A percentile compares a stretch with the other conserved stretches of the same genome.
These are phyloP conservation scores for Geranomyces variabilis DNA, from an alignment of 192 early-diverging fungal species.

Conservation along the genomic window DNA sequence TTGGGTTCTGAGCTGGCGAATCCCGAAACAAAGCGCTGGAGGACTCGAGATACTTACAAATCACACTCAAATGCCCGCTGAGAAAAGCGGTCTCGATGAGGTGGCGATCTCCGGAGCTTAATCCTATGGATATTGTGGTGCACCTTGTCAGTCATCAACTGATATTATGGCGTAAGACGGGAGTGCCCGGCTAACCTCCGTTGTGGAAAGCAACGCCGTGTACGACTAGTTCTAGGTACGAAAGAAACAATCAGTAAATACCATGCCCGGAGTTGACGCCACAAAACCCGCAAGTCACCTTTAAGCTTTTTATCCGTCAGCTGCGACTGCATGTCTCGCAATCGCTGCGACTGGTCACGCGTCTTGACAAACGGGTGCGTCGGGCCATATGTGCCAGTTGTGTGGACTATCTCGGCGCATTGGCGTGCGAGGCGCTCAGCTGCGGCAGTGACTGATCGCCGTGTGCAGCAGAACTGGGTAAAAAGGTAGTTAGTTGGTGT, in stretches of 20 bases:
- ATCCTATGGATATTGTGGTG: constrained; percentile 30
- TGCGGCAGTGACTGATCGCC: constrained; percentile 44
- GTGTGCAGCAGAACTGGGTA: constrained; percentile 54
- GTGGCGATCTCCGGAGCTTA: constrained; percentile 47
- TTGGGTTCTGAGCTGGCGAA: neutral
- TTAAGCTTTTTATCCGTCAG: constrained; percentile 53
- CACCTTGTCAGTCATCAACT: neutral
- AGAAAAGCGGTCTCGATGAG: constrained; percentile 62
- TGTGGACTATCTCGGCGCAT: neutral
- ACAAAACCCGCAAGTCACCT: constrained; percentile 2
- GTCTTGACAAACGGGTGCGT: constrained; percentile 49
- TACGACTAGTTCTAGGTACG: constrained; percentile 54
- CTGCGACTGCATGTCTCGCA: constrained; percentile 18
- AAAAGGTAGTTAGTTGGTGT: too few relatives aligned
- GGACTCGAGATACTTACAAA: too few relatives aligned
- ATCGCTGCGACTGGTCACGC: constrained; percentile 23
- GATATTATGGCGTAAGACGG: neutral
- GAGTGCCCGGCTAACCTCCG: constrained; percentile 35
- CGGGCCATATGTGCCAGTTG: neutral
- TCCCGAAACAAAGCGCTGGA: too few relatives aligned
- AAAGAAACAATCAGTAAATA: neutral
- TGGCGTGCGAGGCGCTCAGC: constrained; percentile 43
- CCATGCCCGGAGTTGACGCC: neutral
- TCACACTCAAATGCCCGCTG: constrained; percentile 50
- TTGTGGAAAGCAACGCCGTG: constrained; percentile 73